Evolutionary conservation across 129 eudicot species (phyloP).

Genomic region (Apium graveolens): DNA sequence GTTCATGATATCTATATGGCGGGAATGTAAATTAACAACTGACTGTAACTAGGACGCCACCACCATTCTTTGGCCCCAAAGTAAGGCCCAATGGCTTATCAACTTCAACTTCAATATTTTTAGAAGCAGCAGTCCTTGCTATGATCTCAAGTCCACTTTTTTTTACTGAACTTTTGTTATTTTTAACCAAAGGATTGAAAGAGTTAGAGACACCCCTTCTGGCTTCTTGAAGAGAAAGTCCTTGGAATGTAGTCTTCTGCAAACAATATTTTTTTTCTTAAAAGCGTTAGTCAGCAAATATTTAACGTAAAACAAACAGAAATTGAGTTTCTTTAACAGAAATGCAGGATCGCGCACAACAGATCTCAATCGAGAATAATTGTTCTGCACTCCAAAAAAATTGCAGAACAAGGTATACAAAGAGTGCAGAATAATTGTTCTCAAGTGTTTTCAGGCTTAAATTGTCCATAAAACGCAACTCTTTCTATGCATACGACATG

Average conservation of each 20-base stretch:
- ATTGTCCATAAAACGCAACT: background rate
- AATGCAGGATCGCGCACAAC: background rate
- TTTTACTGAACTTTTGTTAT: conserved; percentile 6
- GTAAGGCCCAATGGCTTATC: conserved; percentile 96
- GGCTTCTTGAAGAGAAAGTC: conserved; percentile 56
- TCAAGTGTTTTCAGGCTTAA: background rate
- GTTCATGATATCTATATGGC: background rate
- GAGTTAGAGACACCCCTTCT: conserved; percentile 42
- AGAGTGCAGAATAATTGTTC: background rate
- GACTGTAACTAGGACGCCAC: conserved; percentile 88
- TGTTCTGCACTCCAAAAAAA: background rate
- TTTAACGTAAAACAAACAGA: background rate
- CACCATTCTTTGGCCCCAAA: conserved; percentile 91
- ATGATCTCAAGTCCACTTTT: conserved; percentile 42
- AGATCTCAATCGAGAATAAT: background rate
- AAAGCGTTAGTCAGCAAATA: background rate
- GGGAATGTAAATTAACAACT: conserved; percentile 14
- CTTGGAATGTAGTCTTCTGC: conserved; percentile 75
- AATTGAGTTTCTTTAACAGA: background rate
- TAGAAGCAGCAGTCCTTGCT: conserved; percentile 84
- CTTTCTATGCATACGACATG: background rate
- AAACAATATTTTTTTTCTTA: background rate
- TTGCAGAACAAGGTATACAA: background rate
- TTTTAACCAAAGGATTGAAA: conserved; percentile 14
- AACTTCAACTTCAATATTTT: conserved; percentile 85